A percentile compares a stretch with the other conserved stretches of the same genome.
These are phyloP conservation scores for Ceratocystis papillata DNA, from an alignment of 2,329 filamentous ascomycete genomes.

Conservation along the genomic window DNA sequence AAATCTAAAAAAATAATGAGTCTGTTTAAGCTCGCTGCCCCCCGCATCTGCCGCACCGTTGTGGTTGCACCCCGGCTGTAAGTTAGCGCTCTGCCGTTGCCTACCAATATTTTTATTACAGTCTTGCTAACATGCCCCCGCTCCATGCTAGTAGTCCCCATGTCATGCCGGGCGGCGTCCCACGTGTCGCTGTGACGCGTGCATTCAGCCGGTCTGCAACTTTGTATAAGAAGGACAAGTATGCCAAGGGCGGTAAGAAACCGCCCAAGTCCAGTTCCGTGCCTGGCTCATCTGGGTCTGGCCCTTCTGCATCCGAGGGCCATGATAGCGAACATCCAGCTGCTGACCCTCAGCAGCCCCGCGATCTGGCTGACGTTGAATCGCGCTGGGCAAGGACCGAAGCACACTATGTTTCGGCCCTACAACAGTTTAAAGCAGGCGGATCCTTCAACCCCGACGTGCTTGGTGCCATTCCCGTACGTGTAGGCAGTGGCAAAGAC, in stretches of 20 bases:
- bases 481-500: conserved; percentile 27
- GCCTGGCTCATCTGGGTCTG: conserved; percentile 24
- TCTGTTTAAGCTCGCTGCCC: conserved; percentile 10
- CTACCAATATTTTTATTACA: background rate
- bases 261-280: conserved; percentile 25
- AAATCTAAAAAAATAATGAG: conserved; percentile 15
- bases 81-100: background rate
- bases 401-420: conserved; percentile 34
- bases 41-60: conserved; percentile 7
- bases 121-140: background rate
- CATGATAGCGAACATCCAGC: conserved; percentile 28
- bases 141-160: background rate
- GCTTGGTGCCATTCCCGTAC: conserved; percentile 39
- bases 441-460: conserved; percentile 43
- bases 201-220: conserved; percentile 30
- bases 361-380: conserved; percentile 41
- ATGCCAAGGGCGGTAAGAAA: conserved; percentile 24
- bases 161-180: background rate
- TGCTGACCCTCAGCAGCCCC: conserved; percentile 36
- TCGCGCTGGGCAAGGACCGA: conserved; percentile 36
- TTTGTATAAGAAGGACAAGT: conserved; percentile 33
- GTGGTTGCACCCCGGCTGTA: conserved; percentile 4
- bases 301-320: conserved; percentile 26
- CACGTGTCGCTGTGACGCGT: conserved; percentile 25
- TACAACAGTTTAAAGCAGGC: conserved; percentile 38